phyloP scores from a whole-genome alignment of 345 rosid genomes.

The Eucalyptus regnans region DNA sequence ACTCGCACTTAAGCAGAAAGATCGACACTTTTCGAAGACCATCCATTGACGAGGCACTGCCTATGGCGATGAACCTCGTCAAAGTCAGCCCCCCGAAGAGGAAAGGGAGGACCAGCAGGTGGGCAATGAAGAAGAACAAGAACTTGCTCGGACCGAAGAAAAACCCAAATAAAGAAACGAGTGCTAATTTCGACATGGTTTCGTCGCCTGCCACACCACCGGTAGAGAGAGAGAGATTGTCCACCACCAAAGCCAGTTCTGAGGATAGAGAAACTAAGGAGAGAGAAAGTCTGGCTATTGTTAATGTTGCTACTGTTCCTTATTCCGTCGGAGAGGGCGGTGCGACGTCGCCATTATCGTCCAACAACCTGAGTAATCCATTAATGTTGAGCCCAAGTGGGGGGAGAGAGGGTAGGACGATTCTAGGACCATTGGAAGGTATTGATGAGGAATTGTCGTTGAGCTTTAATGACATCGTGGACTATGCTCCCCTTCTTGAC shows the following conservation, averaged over 20 bases:
- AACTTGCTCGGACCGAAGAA: neutral
- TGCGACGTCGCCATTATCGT: neutral
- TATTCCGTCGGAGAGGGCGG: neutral
- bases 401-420: neutral
- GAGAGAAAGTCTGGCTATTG: neutral
- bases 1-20: slow-evolving; percentile 45
- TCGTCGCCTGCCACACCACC: neutral
- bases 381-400: neutral
- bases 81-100: neutral
- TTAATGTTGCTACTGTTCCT: neutral
- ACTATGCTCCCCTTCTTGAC: neutral
- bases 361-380: neutral
- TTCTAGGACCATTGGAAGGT: neutral
- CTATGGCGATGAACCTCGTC: neutral
- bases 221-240: neutral
- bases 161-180: neutral
- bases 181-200: neutral
- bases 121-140: slow-evolving; percentile 7
- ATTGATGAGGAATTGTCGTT: neutral
- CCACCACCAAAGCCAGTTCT: neutral
- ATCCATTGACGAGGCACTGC: neutral
- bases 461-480: neutral
- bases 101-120: slow-evolving; percentile 7
- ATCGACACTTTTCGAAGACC: slow-evolving; percentile 19
- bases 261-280: neutral